A percentile compares a stretch with the other conserved stretches of the same genome.
phyloP scores from a whole-genome alignment of 345 rosid genomes.

The Gossypium raimondii region DNA sequence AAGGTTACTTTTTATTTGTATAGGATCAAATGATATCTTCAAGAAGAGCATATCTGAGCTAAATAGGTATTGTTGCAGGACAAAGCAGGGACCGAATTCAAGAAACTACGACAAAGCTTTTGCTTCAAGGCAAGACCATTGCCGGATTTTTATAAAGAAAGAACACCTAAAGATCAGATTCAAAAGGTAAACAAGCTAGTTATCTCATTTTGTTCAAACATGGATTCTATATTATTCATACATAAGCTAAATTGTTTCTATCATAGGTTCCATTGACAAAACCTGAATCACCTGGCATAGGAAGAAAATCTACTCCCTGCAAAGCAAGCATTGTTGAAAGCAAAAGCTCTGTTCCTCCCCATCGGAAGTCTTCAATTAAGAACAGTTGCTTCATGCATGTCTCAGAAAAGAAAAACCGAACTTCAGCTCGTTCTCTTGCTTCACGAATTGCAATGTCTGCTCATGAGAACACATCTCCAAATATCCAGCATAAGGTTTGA shows the following conservation, averaged over 20 bases:
- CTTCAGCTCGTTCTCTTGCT: conserved; percentile 19
- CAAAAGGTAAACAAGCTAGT: conserved; percentile 38
- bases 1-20: conserved; percentile 30
- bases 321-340: conserved; percentile 15
- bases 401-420: conserved; percentile 26
- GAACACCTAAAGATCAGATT: conserved; percentile 29
- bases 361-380: conserved; percentile 26
- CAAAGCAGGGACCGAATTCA: conserved; percentile 63
- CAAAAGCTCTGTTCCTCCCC: conserved; percentile 21
- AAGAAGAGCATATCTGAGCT: not conserved
- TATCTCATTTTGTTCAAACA: not conserved
- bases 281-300: conserved; percentile 23
- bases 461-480: conserved; percentile 40
- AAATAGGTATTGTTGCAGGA: conserved; percentile 29
- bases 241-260: not conserved
- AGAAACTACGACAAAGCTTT: conserved; percentile 52
- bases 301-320: conserved; percentile 20
- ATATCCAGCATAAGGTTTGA: conserved; percentile 26
- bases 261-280: conserved; percentile 31
- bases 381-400: conserved; percentile 21
- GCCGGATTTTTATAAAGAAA: conserved; percentile 76
- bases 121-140: conserved; percentile 96
- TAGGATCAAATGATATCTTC: not conserved
- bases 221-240: not conserved
- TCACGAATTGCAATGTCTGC: conserved; percentile 16